These are phyloP conservation scores for Cutaneotrichosporon mucoides DNA, from an alignment of 1,284 basidiomycete genomes.

Conservation along the genomic window DNA sequence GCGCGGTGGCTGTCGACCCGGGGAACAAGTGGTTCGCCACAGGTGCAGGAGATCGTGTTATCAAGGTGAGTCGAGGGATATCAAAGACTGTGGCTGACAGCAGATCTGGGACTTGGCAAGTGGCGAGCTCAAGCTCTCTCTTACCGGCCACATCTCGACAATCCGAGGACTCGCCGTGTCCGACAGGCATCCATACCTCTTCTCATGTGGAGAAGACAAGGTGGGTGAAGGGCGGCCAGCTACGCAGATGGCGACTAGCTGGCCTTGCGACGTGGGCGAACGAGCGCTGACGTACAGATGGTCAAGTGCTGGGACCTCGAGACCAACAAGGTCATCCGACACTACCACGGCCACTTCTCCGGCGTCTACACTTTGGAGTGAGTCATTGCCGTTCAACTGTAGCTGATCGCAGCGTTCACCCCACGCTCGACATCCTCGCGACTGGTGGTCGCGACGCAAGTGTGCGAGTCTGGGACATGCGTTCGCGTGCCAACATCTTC, in stretches of 20 bases:
- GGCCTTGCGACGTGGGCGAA: no score
- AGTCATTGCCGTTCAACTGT: conserved; percentile 18
- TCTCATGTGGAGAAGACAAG: conserved; percentile 96
- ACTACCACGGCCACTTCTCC: conserved; percentile 96
- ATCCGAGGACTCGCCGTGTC: conserved; percentile 92
- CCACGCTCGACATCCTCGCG: conserved; percentile 90
- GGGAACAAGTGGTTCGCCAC: conserved; percentile 99
- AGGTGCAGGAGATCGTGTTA: conserved; percentile 93
- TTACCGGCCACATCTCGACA: conserved; percentile 97
- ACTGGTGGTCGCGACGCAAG: conserved; percentile 93
- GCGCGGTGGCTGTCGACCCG: conserved; percentile 90
- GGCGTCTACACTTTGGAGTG: conserved; percentile 81
- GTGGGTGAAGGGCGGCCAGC: not conserved
- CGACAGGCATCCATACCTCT: conserved; percentile 89
- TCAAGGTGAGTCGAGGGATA: conserved; percentile 60
- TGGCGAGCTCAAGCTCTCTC: conserved; percentile 87
- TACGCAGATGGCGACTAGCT: no score
- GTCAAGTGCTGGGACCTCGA: conserved; percentile 99
- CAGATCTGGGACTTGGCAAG: conserved; percentile 95
- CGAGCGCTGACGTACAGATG: conserved; percentile 66
- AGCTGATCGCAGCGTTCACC: conserved; percentile 62
- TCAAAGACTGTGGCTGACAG: not conserved
- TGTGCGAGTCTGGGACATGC: conserved; percentile 97
- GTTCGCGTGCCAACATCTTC: conserved; percentile 92
- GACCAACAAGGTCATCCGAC: conserved; percentile 96